Evolutionary conservation across 345 rosid genomes (phyloP), one percentile per base, ranked within the genome.

Genomic region (Gynandropsis gynandra): DNA sequence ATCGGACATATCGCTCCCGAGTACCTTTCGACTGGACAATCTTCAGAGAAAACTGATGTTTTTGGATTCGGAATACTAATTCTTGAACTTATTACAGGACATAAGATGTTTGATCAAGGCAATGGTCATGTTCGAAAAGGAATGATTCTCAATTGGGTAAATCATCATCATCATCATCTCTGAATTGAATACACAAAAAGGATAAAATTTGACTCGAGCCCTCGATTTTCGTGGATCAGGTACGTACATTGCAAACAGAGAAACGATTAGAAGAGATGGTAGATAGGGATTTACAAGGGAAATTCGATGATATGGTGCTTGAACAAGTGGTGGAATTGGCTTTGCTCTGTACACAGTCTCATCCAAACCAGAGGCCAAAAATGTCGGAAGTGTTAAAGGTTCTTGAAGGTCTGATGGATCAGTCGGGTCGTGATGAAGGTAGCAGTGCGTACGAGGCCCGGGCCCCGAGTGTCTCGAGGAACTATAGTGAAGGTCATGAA

Each of bases 1-100:
- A 82, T 87, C 9, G 98, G 98, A 36, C 96, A 90, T 54, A 90
- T 90, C 31, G 98, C 98, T 14, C 98, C 96, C 0, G 98, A 90
- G 69, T 90, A 90, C 70, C 96, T 90, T 43, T 90, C 96, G 19
- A 90, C 98, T 0, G 96, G 98, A 42, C 98, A 90, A 40, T 90
- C 96, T 47, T 90, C 96, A 0, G 98, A 90, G 63, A 90, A 87
- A 65, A 82, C 92, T 1, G 98, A 90, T 68, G 96, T 87, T 46
- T 87, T 90, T 42, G 98, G 98, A 58, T 92, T 87, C 10, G 98
- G 96, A 34, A 74, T 92, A 57, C 66, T 92, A n/a, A 77, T 92
- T 42, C 69, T 92, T 83, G 98, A 92, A 67, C 95, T 92, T 24
- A 75, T 92, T 57, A 92, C 96, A 0, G 96, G 96, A 58, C 95